Evolutionary conservation across 116 monocot species (phyloP).

Genomic region (Zostera marina): DNA sequence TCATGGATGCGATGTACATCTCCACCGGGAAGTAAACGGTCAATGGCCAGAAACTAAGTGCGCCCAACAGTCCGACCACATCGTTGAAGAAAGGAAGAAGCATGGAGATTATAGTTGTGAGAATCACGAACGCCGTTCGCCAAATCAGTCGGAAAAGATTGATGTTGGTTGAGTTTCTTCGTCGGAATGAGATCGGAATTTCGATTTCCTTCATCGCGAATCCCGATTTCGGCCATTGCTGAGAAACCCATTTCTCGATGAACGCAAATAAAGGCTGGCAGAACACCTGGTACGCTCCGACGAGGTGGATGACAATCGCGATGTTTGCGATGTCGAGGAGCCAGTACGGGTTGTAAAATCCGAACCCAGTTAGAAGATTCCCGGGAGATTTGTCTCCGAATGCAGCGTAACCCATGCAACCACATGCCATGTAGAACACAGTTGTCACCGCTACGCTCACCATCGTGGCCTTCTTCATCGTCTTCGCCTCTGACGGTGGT

Average conservation of each 20-base stretch:
- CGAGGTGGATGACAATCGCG: slow-evolving; percentile 70
- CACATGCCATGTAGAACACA: slow-evolving; percentile 78
- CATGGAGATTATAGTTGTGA: slow-evolving; percentile 67
- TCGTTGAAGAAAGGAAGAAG: slow-evolving; percentile 89
- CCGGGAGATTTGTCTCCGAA: slow-evolving; percentile 66
- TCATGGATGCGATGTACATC: slow-evolving; percentile 68
- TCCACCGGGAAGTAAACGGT: slow-evolving; percentile 86
- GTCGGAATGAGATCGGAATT: slow-evolving; percentile 4
- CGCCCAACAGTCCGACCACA: slow-evolving; percentile 75
- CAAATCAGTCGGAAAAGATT: slow-evolving; percentile 56
- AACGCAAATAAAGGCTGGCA: slow-evolving; percentile 88
- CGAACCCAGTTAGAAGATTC: slow-evolving; percentile 89
- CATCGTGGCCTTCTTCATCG: slow-evolving; percentile 65
- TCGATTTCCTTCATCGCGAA: slow-evolving; percentile 21
- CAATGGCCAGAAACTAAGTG: slow-evolving; percentile 79
- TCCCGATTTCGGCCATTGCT: slow-evolving; percentile 36
- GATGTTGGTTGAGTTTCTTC: slow-evolving; percentile 14
- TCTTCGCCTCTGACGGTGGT: slow-evolving; percentile 58
- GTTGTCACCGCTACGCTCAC: slow-evolving; percentile 64
- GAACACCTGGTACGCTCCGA: slow-evolving; percentile 76
- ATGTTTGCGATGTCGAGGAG: slow-evolving; percentile 81
- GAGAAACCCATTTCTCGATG: slow-evolving; percentile 39
- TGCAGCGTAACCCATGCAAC: slow-evolving; percentile 88
- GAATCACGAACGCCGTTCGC: slow-evolving; percentile 48
- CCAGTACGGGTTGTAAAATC: slow-evolving; percentile 96